Evolutionary conservation across 2,329 filamentous ascomycete genomes (phyloP).

Genomic region (Juglanconis sp.): DNA sequence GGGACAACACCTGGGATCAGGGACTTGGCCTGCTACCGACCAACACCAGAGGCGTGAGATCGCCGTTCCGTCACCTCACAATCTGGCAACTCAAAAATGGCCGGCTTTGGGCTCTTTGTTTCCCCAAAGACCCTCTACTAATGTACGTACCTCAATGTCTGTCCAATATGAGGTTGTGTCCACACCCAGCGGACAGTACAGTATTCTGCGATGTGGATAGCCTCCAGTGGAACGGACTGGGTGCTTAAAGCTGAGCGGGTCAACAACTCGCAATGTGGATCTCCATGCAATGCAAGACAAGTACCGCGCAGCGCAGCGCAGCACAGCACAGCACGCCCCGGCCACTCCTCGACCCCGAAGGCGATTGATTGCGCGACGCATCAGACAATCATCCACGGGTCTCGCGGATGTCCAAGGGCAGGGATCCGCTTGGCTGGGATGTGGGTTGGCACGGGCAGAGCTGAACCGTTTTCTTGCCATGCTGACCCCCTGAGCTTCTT

Average conservation of each 20-base stretch:
- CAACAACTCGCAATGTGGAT: constrained; percentile 5
- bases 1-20: background rate
- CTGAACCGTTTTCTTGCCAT: constrained; percentile 13
- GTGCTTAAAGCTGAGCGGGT: background rate
- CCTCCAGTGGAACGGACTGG: no score
- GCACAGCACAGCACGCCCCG: constrained; percentile 3
- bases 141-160: no score
- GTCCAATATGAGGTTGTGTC: no score
- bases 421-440: constrained; percentile 11
- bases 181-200: no score
- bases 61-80: constrained; percentile 1
- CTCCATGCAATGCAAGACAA: constrained; percentile 18
- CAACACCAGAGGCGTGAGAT: background rate
- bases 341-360: constrained; percentile 1
- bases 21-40: background rate
- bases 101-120: background rate
- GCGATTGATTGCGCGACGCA: constrained; percentile 17
- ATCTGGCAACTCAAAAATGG: background rate
- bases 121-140: background rate
- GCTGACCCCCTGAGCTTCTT: constrained; percentile 6
- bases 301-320: constrained; percentile 13
- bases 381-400: constrained; percentile 15
- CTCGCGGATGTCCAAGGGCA: constrained; percentile 11
- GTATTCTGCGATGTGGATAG: no score
- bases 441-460: constrained; percentile 5